Base-by-base conservation (phyloP, 169 alveolate genomes). In the Fabrea salina region DNA sequence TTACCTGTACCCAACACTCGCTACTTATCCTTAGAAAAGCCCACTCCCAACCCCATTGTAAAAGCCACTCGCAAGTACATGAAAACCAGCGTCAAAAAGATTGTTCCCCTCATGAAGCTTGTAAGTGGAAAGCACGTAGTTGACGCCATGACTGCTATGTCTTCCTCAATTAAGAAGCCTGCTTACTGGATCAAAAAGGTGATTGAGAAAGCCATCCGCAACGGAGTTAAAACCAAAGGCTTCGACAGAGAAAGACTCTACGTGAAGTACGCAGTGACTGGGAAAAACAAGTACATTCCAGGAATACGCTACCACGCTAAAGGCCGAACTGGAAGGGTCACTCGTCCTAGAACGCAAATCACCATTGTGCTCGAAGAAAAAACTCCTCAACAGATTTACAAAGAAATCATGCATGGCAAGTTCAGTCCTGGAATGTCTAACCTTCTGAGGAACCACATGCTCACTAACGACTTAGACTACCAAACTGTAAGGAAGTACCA, bases 271-370 rank as follows among this genome's bases (percentile, higher is more conserved):
- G 7, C 49, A 16, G 37, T 43, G 27, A 27, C 37, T 27, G 79
- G 79, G 8, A 70, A 37, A 44, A 70, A 70, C 37, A 70, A 8
- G 0, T 39, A 37, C 4, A 50, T 25, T 2, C 33, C 4, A 3
- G 25, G 39, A 30, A 44, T 70, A 44, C 19, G 47, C 27, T 22
- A 1, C 2, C 79, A 70, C 27, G 79, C 79, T 22, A 70, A 70
- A 49, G 59, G 66, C 4, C 33, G 3, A 19, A 27, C 37, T 11
- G 2, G 66, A 22, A 22, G 25, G 0, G 37, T 22, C 1, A 19
- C n/a, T 16, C 41, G 79, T 1, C 66, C 79, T 13, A 70, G 49
- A 30, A 30, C 64, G 2, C 64, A 70, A 5, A 49, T 70, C 25
- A 44, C 39, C 5, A 3, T 70, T 5, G 37, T 50, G 19, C 16